phyloP scores from a whole-genome alignment of 2,329 filamentous ascomycete genomes.

The Dactylonectria macrodidyma region DNA sequence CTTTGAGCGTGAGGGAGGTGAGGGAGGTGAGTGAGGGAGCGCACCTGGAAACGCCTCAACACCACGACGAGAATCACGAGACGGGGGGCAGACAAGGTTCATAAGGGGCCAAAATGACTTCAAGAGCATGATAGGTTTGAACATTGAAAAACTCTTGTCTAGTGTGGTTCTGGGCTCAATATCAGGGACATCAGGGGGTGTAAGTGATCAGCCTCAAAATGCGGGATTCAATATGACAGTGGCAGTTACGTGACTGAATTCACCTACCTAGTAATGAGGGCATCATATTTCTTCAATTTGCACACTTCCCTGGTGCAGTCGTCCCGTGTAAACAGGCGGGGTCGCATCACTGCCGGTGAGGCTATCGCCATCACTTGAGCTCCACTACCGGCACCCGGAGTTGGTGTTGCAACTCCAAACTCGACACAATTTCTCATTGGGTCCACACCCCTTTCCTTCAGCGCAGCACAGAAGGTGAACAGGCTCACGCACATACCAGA shows the following conservation, averaged over 20 bases:
- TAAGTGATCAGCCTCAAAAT: neutral
- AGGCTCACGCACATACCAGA: constrained; percentile 5
- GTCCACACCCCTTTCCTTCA: neutral
- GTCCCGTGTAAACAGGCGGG: neutral
- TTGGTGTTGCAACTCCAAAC: constrained; percentile 35
- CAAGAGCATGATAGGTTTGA: neutral
- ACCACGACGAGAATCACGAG: constrained; percentile 9
- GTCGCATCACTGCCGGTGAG: constrained; percentile 21
- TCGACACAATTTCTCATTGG: neutral
- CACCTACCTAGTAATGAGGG: neutral
- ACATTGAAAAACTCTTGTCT: too few species aligned
- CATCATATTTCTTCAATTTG: neutral
- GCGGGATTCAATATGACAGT: neutral
- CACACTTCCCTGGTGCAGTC: neutral
- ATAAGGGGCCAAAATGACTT: neutral
- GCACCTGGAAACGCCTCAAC: constrained; percentile 16
- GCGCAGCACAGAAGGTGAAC: neutral
- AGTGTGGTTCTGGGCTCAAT: neutral
- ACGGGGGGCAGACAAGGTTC: neutral
- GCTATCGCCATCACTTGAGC: constrained; percentile 35
- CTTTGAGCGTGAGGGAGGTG: constrained; percentile 22
- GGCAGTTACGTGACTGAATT: neutral
- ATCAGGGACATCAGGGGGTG: neutral
- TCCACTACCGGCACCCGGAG: constrained; percentile 26
- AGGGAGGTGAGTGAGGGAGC: constrained; percentile 23